These are phyloP conservation scores for Malus sylvestris DNA, from an alignment of 306 rosid genomes.

Conservation along the genomic window DNA sequence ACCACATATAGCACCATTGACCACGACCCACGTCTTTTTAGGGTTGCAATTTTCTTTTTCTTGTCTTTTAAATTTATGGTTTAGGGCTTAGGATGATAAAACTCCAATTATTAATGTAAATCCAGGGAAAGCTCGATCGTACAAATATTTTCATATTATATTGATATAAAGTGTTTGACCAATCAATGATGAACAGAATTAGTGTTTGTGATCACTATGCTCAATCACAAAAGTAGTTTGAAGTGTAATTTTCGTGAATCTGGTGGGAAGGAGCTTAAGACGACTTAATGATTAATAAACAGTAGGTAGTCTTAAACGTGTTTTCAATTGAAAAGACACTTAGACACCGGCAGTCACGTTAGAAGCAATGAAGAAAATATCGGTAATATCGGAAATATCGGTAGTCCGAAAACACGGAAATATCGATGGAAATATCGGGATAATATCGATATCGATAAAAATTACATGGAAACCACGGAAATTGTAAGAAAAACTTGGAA, in stretches of 20 bases:
- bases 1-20: neutral
- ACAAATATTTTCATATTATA: neutral
- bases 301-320: neutral
- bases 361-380: too few relatives aligned
- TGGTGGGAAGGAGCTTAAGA: neutral
- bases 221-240: neutral
- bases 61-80: neutral
- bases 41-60: neutral
- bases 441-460: too few relatives aligned
- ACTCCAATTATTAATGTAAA: neutral
- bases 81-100: neutral
- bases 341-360: conserved; percentile 10
- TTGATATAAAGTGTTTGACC: neutral
- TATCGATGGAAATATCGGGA: too few relatives aligned
- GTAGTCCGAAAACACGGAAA: too few relatives aligned
- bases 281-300: neutral
- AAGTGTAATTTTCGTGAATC: neutral
- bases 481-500: too few relatives aligned
- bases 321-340: neutral
- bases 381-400: too few relatives aligned
- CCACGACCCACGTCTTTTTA: neutral
- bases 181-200: too few relatives aligned
- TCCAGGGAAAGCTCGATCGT: neutral
- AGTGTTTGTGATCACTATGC: neutral
- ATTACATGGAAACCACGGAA: too few relatives aligned